Evolutionary conservation across 225 moss, liverwort and hornwort genomes (phyloP).

Genomic region (Bryoerythrophyllum caledonicum): DNA sequence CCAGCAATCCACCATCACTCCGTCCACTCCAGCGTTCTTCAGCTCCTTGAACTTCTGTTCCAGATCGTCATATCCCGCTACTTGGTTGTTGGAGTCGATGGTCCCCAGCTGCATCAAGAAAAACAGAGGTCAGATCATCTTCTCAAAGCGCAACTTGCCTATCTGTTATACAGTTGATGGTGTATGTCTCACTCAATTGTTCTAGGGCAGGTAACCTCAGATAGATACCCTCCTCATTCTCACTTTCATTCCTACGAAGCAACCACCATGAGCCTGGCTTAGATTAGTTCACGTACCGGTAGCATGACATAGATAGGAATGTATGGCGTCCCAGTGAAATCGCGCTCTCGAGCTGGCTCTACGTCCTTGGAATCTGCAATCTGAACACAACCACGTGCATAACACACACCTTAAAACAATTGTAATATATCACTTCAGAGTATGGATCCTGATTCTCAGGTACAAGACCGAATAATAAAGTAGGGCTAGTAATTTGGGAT

Average conservation of each 20-base stretch:
- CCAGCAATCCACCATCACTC: constrained; percentile 85
- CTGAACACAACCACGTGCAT: constrained; percentile 41
- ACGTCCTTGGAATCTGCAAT: constrained; percentile 10
- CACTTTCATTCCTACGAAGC: no score
- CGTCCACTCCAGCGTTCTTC: constrained; percentile 68
- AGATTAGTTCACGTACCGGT: constrained; percentile 53
- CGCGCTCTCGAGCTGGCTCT: constrained; percentile 38
- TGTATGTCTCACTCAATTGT: no score
- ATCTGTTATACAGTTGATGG: neutral
- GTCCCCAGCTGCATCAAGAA: constrained; percentile 48
- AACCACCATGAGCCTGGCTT: no score
- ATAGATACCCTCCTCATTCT: no score
- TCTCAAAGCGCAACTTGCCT: neutral
- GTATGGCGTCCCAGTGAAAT: constrained; percentile 76
- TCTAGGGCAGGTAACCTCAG: no score
- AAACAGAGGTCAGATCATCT: constrained; percentile 8
- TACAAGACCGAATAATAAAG: neutral
- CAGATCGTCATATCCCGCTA: constrained; percentile 58
- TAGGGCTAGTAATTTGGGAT: neutral
- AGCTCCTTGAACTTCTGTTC: constrained; percentile 56
- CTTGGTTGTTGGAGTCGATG: constrained; percentile 58
- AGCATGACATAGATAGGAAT: constrained; percentile 99
- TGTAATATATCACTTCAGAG: neutral
- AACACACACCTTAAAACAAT: constrained; percentile 10
- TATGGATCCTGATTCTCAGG: neutral